phyloP scores from a whole-genome alignment of 257 asterid species.

The Nicotiana attenuata region DNA sequence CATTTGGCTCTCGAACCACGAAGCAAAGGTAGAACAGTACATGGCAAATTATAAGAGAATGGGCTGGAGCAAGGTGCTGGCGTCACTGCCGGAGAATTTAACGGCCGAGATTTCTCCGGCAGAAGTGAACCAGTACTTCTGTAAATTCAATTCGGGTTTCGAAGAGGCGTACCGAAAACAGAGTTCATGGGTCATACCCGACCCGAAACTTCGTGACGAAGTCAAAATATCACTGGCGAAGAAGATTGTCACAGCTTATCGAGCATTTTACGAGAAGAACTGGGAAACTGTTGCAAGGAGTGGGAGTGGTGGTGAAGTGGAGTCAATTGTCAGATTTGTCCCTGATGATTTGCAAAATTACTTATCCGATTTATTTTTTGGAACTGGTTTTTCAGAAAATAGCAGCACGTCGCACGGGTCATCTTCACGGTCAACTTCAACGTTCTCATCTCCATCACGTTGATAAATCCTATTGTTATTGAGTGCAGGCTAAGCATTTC shows the following conservation, averaged over 20 bases:
- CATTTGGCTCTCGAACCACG: slow-evolving; percentile 57
- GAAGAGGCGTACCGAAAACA: slow-evolving; percentile 49
- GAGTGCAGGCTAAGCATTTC: too few relatives aligned
- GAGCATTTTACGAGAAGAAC: slow-evolving; percentile 29
- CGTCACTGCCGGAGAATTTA: slow-evolving; percentile 45
- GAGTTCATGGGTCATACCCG: slow-evolving; percentile 66
- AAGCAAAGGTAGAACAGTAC: slow-evolving; percentile 50
- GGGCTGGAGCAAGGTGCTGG: slow-evolving; percentile 51
- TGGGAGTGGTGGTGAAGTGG: slow-evolving; percentile 20
- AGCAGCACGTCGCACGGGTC: slow-evolving; percentile 19
- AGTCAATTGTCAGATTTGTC: slow-evolving; percentile 55
- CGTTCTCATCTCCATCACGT: slow-evolving; percentile 19
- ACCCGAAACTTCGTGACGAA: slow-evolving; percentile 45
- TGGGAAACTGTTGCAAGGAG: slow-evolving; percentile 4
- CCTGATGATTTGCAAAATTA: slow-evolving; percentile 73
- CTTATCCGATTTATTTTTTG: slow-evolving; percentile 58
- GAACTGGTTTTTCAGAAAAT: slow-evolving; percentile 13
- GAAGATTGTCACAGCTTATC: slow-evolving; percentile 38
- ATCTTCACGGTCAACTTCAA: slow-evolving; percentile 6
- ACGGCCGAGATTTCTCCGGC: slow-evolving; percentile 33
- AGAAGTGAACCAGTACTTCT: slow-evolving; percentile 31
- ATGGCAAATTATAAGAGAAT: slow-evolving; percentile 38
- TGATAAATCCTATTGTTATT: slow-evolving; percentile 8
- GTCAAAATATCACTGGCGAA: slow-evolving; percentile 37
- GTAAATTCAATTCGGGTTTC: slow-evolving; percentile 36